These are phyloP conservation scores for Byssoonygena ceratinophila DNA, from an alignment of 2,329 filamentous ascomycete species.

Conservation along the genomic window DNA sequence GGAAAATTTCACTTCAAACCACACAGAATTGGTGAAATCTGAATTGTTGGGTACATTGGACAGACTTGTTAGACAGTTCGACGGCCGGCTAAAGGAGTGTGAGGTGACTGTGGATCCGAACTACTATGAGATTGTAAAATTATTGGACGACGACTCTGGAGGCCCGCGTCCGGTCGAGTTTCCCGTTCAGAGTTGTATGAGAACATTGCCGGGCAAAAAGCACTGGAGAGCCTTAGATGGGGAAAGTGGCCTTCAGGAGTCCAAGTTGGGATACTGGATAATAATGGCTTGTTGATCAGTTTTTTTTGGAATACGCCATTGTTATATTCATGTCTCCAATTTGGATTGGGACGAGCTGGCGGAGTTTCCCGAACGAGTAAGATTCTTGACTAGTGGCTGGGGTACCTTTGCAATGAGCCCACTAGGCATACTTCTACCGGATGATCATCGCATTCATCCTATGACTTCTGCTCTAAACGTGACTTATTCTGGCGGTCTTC, in stretches of 20 bases:
- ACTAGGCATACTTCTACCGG: too few species aligned
- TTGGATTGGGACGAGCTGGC: too few species aligned
- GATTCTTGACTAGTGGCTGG: too few species aligned
- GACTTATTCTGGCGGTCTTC: too few species aligned
- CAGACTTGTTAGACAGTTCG: background rate
- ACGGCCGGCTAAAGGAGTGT: constrained; percentile 4
- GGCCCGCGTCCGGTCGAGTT: background rate
- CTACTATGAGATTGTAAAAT: constrained; percentile 9
- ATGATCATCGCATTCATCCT: too few species aligned
- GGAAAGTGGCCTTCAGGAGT: background rate
- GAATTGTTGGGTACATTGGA: constrained; percentile 8
- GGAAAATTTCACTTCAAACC: constrained; percentile 1
- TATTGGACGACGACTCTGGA: constrained; percentile 3
- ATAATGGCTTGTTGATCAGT: constrained; percentile 8
- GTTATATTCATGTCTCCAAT: too few species aligned
- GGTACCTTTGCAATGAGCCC: too few species aligned
- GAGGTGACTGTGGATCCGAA: constrained; percentile 8
- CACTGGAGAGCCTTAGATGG: constrained; percentile 3
- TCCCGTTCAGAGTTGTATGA: background rate
- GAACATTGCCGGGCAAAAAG: background rate
- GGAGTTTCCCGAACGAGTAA: too few species aligned
- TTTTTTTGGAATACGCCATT: too few species aligned
- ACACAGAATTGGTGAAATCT: constrained; percentile 2
- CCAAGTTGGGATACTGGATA: constrained; percentile 8
- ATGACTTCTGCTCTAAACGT: too few species aligned